Percentiles rank a stretch among this genome's conserved stretches.
Evolutionary conservation across 139 green algal species (phyloP).

Genomic region (Asterochloris erici): DNA sequence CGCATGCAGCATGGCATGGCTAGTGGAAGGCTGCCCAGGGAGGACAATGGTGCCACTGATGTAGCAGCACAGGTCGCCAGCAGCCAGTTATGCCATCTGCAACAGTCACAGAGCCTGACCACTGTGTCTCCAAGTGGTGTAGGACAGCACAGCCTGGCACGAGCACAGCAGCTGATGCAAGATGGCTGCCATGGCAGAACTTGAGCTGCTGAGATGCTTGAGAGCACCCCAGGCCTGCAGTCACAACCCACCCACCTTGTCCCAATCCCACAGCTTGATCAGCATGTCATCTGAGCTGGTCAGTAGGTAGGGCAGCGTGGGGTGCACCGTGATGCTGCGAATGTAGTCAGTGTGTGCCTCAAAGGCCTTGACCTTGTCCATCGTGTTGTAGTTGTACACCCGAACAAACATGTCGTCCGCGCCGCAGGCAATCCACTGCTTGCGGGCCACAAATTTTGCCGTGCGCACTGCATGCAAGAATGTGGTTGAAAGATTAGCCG

Average conservation of each 20-base stretch:
- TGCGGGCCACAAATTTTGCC: slow-evolving; percentile 95
- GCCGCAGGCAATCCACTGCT: slow-evolving; percentile 95
- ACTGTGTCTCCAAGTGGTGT: no score
- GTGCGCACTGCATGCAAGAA: slow-evolving; percentile 65
- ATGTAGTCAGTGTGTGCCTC: slow-evolving; percentile 99
- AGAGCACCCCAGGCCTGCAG: background rate
- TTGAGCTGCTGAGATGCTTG: no score
- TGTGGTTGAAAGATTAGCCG: background rate
- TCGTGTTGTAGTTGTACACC: slow-evolving; percentile 99
- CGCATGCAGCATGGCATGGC: background rate
- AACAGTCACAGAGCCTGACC: no score
- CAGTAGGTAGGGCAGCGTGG: slow-evolving; percentile 88
- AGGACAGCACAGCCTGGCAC: no score
- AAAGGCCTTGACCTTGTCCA: slow-evolving; percentile 96
- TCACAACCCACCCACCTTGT: slow-evolving; percentile 59
- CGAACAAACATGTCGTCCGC: slow-evolving; percentile 97
- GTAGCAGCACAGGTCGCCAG: no score
- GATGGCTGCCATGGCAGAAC: no score
- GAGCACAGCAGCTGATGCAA: no score
- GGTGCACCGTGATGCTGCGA: slow-evolving; percentile 90
- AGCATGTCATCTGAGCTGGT: slow-evolving; percentile 97
- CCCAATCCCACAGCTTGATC: slow-evolving; percentile 99
- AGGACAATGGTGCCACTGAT: no score
- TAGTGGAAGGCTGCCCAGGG: no score
- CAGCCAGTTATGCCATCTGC: no score